Evolutionary conservation across 2,329 filamentous ascomycete species (phyloP).

Genomic region (Monilinia laxa): DNA sequence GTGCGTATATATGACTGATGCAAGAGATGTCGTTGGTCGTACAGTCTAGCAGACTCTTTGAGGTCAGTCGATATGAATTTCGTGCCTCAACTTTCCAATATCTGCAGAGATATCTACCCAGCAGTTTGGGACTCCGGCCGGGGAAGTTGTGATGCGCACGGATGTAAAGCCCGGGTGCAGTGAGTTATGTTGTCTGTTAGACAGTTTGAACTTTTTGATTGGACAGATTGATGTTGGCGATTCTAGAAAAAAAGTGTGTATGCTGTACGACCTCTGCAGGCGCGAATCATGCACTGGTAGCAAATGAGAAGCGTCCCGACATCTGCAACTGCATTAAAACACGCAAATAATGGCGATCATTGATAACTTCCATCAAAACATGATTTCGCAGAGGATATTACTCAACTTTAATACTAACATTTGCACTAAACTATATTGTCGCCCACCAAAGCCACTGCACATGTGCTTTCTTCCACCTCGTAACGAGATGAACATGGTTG

Average conservation of each 20-base stretch:
- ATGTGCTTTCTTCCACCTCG: slow-evolving; percentile 11
- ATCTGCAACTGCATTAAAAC: slow-evolving; percentile 22
- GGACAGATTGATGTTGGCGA: slow-evolving; percentile 8
- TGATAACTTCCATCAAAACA: slow-evolving; percentile 16
- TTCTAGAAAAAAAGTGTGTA: slow-evolving; percentile 18
- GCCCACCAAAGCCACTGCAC: slow-evolving; percentile 15
- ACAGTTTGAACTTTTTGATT: slow-evolving; percentile 4
- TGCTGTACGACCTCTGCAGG: slow-evolving; percentile 22
- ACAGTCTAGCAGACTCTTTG: slow-evolving; percentile 20
- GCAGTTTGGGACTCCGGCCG: slow-evolving; percentile 21
- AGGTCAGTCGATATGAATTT: slow-evolving; percentile 19
- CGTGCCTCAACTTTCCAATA: slow-evolving; percentile 16
- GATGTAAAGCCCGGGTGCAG: slow-evolving; percentile 21
- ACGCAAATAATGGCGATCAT: slow-evolving; percentile 22
- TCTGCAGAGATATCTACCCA: slow-evolving; percentile 18
- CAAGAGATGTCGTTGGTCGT: slow-evolving; percentile 23
- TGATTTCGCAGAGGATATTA: slow-evolving; percentile 16
- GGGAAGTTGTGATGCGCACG: slow-evolving; percentile 23
- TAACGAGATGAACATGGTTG: slow-evolving; percentile 17
- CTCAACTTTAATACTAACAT: slow-evolving; percentile 23
- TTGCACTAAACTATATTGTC: slow-evolving; percentile 17
- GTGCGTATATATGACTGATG: slow-evolving; percentile 20
- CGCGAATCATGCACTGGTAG: slow-evolving; percentile 18
- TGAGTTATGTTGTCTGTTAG: slow-evolving; percentile 11
- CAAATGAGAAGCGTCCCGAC: slow-evolving; percentile 26